These are phyloP conservation scores for Trichoderma sp. DNA, from an alignment of 2,329 filamentous ascomycete species.

Conservation along the genomic window DNA sequence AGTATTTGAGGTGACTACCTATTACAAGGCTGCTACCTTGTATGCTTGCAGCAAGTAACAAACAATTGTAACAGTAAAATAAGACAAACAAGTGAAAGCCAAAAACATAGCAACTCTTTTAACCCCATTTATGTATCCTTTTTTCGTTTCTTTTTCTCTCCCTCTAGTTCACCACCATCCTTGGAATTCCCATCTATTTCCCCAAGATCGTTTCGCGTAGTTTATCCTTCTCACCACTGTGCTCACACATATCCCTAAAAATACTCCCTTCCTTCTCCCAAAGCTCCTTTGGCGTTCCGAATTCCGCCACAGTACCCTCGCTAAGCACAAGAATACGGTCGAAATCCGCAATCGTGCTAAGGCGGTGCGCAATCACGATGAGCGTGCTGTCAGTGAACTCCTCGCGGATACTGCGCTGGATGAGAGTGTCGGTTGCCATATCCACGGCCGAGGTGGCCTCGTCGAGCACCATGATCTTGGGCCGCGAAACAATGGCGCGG, in stretches of 20 bases:
- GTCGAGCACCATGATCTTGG: conserved; percentile 76
- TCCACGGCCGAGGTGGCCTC: conserved; percentile 78
- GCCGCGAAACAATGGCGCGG: conserved; percentile 67
- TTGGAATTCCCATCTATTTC: not conserved
- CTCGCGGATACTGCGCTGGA: conserved; percentile 70
- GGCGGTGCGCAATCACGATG: conserved; percentile 71
- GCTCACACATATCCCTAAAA: conserved; percentile 63
- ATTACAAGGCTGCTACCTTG: not conserved
- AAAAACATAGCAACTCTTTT: not conserved
- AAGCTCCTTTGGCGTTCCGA: conserved; percentile 61
- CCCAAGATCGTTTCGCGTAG: conserved; percentile 47
- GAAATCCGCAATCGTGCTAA: conserved; percentile 76
- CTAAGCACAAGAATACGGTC: conserved; percentile 70
- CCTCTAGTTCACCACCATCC: not conserved
- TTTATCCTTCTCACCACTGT: conserved; percentile 58
- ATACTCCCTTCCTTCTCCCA: conserved; percentile 53
- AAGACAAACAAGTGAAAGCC: not conserved
- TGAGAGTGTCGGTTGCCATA: conserved; percentile 71
- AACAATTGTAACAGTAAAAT: not conserved
- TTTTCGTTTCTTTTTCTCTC: not conserved
- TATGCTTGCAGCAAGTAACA: not conserved
- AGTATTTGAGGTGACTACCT: not conserved
- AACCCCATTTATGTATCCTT: not conserved
- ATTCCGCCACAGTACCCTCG: conserved; percentile 66
- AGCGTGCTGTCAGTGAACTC: conserved; percentile 69